Base-by-base conservation (phyloP, 495 filamentous ascomycete genomes). In the Penicillium cinerascens region DNA sequence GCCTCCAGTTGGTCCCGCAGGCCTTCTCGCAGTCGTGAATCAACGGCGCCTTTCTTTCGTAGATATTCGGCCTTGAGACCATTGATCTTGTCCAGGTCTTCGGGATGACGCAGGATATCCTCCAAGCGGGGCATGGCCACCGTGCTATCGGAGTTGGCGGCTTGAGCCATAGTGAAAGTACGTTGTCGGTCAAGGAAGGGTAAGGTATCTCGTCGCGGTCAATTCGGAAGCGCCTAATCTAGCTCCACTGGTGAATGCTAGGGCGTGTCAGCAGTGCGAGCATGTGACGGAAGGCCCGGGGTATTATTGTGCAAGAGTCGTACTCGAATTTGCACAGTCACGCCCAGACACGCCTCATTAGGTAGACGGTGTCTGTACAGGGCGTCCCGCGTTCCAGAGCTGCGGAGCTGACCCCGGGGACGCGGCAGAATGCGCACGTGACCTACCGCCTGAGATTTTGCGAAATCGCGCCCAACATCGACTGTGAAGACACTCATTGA, bases 61-160 rank as follows among this genome's bases (percentile, higher is more conserved):
- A 82, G 78, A 75, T 97, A 96, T 67, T 99, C 93, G 59, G 89
- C 81, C 72, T 93, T 95, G 62, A 99, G 78, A 49, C 82, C 83
- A 51, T 83, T 72, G 64, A 97, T 91, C 77, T 97, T 99, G 77
- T 97, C 92, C 50, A 99, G 86, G 70, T 99, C 93, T 62, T 89
- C 83, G 4, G 84, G 84, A 62, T 85, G 81, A 37, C 83, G 82
- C 37, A 87, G 77, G 21, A 80, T 66, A 49, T 80, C 78, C 38
- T 76, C 77, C 13, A 81, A 63, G 44, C 69, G 64, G 18, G 73
- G 74, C 56, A 81, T 70, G 22, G 71, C 65, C 44, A 76, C 69
- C 48, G 72, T 71, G 26, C 70, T 69, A 35, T 78, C 71, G 9
- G 65, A 51, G 22, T 70, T 70, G 41, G 46, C 54, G 13, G 56